Percentiles rank a stretch among this genome's conserved stretches.
Conservation (phyloP, 257 asterid species). For the Lantana camara region DNA sequence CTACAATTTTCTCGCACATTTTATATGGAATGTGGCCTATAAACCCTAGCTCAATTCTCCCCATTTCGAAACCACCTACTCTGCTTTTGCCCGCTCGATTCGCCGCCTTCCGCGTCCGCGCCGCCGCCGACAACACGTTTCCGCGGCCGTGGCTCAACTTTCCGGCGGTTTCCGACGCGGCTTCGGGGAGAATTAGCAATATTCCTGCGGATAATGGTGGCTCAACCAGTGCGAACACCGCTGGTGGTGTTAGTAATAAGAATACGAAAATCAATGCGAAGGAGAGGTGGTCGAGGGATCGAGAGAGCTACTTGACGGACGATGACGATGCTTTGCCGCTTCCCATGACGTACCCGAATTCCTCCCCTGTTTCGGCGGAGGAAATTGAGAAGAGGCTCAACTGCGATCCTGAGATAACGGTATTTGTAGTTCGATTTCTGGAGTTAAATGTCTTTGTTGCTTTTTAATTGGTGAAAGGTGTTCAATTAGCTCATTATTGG, state of each 20-base stretch:
- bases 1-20: neutral
- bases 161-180: constrained; percentile 37
- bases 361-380: constrained; percentile 56
- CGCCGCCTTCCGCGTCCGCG: constrained; percentile 41
- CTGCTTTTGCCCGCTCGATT: constrained; percentile 22
- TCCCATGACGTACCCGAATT: constrained; percentile 71
- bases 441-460: neutral
- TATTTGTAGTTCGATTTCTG: constrained; percentile 7
- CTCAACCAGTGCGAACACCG: constrained; percentile 16
- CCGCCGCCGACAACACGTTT: constrained; percentile 46
- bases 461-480: neutral
- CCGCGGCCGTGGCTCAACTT: constrained; percentile 49
- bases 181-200: constrained; percentile 35
- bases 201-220: constrained; percentile 32
- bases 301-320: constrained; percentile 77
- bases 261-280: constrained; percentile 52
- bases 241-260: constrained; percentile 20
- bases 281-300: constrained; percentile 75
- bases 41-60: constrained; percentile 44
- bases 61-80: constrained; percentile 33
- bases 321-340: constrained; percentile 71
- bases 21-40: constrained; percentile 58
- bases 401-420: constrained; percentile 64
- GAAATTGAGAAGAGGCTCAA: constrained; percentile 63
- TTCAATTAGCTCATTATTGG: neutral